Base-by-base conservation (phyloP, 495 filamentous ascomycete genomes). In the Talaromyces liani region DNA sequence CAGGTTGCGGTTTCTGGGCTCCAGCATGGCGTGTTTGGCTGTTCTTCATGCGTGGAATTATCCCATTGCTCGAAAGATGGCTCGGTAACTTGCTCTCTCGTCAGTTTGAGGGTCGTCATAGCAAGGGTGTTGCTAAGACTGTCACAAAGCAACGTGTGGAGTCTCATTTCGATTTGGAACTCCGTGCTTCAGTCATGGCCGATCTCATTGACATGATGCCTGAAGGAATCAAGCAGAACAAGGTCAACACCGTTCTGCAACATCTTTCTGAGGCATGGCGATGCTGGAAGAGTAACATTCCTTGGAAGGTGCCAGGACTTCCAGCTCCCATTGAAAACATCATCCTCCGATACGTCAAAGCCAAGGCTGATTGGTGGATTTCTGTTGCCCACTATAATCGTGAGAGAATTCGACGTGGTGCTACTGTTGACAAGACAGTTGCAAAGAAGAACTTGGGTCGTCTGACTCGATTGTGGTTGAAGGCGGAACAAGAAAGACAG, bases 131-230 rank as follows among this genome's bases (percentile, higher is more conserved):
- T 39, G 95, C 95, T 58, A 99, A 99, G 79, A 99, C 95, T 10
- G 95, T 98, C 25, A 99, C 95, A 2, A 99, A 99, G 75, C 95
- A 99, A 75, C 88, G 95, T 75, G 95, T 99, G 29, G 95, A 99
- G 76, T 97, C 93, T 33, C 95, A 99, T 73, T 99, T 98, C 68
- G 95, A 99, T 73, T 85, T 99, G 61, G 95, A 99, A 76, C 85
- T 99, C 47, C 91, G 95, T 71, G 95, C 95, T 18, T 97, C 95
- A 0, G 95, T 99, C 58, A 99, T 99, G 91, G 91, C 93, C 20
- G 95, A 99, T 78, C 79, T 99, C 29, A 97, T 97, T 88, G 95
- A 99, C 68, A 99, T 99, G 95, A 99, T 99, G 95, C 95, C 95
- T 1, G 95, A 97, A 72, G 95, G 95, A 62, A 97, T 99, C 81